Evolutionary conservation across 179 eudicot genomes (phyloP), one percentile per base, ranked within the genome.

Genomic region (Spinacia oleracea): DNA sequence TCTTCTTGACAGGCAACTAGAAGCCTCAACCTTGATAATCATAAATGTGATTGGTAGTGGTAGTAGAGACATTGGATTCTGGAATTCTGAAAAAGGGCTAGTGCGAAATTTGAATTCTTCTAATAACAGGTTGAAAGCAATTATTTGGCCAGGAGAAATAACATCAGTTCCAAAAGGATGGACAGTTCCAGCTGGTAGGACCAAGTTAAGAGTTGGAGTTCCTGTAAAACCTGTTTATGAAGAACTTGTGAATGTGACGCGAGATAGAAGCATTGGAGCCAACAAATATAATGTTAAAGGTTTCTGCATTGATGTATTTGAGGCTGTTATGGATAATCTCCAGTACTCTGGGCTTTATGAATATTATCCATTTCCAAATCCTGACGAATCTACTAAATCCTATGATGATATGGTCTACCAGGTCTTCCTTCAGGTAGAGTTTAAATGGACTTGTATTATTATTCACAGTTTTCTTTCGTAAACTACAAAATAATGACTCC

Each of bases 221-320:
- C 88, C 91, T 12, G 46, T 75, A 6, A 79, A 75, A 50, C 23
- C 21, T 35, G 83, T 76, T 60, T 82, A 73, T 32, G 16, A 77
- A 5, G 85, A 85, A 68, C 85, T 88, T 16, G 83, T 88, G 5
- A 83, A 73, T 34, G 91, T 86, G 21, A 84, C 77, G 7, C n/a
- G 1, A 15, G 64, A 81, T 68, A 50, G 70, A 43, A 79, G 81
- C 58, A 42, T 18, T n/a, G 74, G 53, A 43, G 38, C 27, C 80
- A 81, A 32, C 5, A 6, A 8, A 45, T 45, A 45, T 45, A 29
- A 66, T 31, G 79, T 80, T 10, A 80, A 79, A 48, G 93, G 93
- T 29, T 85, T 80, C 48, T 87, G 88, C 79, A 90, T 86, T 2
- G 90, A 90, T 72, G 81, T 91, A 35, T 90, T 90, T 78, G 89